Conservation (phyloP, 179 eudicot genomes). For the Gypsophila paniculata region DNA sequence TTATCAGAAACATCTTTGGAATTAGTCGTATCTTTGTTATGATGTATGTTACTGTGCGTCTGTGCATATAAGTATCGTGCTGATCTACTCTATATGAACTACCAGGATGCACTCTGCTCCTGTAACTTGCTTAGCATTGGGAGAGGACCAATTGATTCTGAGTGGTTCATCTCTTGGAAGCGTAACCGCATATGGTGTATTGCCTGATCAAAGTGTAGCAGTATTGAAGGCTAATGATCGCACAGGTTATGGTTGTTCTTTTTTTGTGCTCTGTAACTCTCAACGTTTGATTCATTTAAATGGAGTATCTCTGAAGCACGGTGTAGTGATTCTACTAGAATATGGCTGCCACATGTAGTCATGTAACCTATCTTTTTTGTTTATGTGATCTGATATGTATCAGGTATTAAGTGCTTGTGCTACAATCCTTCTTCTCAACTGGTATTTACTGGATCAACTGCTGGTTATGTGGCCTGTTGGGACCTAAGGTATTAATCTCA, state of each 20-base stretch:
- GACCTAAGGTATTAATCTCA: conserved; percentile 61
- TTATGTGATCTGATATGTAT: conserved; percentile 12
- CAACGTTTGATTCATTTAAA: background rate
- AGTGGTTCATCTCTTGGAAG: conserved; percentile 65
- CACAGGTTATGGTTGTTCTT: conserved; percentile 31
- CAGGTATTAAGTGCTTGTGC: conserved; percentile 62
- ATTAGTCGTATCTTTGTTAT: background rate
- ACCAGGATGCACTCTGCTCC: conserved; percentile 67
- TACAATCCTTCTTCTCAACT: conserved; percentile 58
- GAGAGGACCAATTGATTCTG: conserved; percentile 63
- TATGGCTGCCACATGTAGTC: background rate
- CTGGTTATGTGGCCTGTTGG: conserved; percentile 74
- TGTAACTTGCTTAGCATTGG: conserved; percentile 55
- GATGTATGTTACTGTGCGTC: background rate
- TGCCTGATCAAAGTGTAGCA: conserved; percentile 54
- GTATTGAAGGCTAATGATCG: conserved; percentile 34
- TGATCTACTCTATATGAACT: conserved; percentile 7
- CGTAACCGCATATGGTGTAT: conserved; percentile 45
- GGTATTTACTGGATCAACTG: conserved; percentile 64
- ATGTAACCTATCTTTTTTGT: conserved; percentile 7
- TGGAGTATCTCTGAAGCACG: background rate
- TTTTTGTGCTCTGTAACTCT: background rate
- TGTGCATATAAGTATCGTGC: conserved; percentile 1
- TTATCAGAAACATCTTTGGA: background rate
- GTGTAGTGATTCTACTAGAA: background rate